A percentile compares a stretch with the other conserved stretches of the same genome.
Conservation (phyloP, 345 rosid genomes). For the Cardiospermum halicacabum region DNA sequence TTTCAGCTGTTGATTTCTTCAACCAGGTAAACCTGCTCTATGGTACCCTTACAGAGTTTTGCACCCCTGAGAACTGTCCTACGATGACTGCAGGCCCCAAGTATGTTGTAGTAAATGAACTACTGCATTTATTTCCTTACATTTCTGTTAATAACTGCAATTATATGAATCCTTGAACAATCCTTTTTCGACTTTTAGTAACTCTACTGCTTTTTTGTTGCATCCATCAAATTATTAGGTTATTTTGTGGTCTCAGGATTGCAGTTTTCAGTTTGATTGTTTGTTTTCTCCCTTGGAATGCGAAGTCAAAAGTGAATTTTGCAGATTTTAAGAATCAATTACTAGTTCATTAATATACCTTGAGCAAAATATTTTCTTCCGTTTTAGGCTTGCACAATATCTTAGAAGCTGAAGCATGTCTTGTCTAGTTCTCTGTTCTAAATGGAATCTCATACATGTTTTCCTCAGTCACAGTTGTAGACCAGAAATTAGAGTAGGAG, state of each 20-base stretch:
- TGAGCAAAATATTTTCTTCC: neutral
- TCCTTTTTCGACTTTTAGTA: neutral
- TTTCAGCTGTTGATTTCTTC: conserved; percentile 98
- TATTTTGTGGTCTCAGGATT: neutral
- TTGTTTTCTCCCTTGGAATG: neutral
- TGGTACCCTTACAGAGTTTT: conserved; percentile 98
- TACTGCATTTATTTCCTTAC: neutral
- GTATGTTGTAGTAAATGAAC: conserved; percentile 42
- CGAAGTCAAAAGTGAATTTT: neutral
- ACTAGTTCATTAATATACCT: neutral
- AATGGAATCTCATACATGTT: neutral
- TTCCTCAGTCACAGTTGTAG: neutral
- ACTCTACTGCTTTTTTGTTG: neutral
- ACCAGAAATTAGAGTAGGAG: neutral
- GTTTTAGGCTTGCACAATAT: neutral
- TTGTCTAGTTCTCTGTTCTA: neutral
- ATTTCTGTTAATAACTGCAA: neutral
- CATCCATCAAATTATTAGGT: conserved; percentile 12
- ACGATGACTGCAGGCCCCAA: conserved; percentile 99
- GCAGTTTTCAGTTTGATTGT: neutral
- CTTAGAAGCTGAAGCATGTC: neutral
- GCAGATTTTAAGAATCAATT: neutral
- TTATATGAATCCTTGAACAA: neutral
- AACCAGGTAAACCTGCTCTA: conserved; percentile 98
- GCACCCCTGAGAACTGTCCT: conserved; percentile 93